Evolutionary conservation across 345 rosid genomes (phyloP).

Genomic region (Hibiscus syriacus): DNA sequence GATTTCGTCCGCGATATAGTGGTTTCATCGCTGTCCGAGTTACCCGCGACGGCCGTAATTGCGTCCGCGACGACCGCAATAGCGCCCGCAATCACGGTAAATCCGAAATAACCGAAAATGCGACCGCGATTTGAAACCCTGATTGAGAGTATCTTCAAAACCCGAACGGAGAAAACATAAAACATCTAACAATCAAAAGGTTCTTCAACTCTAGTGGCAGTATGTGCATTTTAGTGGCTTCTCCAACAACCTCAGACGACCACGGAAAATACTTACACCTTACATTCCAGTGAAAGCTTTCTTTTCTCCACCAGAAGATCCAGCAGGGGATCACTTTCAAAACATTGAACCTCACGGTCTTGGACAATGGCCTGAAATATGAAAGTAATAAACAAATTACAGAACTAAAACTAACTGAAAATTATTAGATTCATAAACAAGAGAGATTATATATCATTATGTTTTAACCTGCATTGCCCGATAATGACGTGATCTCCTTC

Average conservation of each 20-base stretch:
- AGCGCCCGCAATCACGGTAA: too few species aligned
- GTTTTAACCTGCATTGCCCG: slow-evolving; percentile 74
- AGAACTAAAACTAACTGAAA: background rate
- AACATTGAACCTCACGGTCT: slow-evolving; percentile 61
- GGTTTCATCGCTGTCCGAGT: too few species aligned
- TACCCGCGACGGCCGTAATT: too few species aligned
- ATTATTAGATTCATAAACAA: background rate
- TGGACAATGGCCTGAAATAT: slow-evolving; percentile 55
- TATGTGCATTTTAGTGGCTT: background rate
- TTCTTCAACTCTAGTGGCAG: background rate
- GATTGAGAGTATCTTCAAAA: too few species aligned
- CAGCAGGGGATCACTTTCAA: slow-evolving; percentile 79
- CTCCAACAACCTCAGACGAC: background rate
- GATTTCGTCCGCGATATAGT: too few species aligned
- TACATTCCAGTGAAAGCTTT: slow-evolving; percentile 58
- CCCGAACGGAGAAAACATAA: background rate
- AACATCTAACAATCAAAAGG: background rate
- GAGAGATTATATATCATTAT: background rate
- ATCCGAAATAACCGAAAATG: too few species aligned
- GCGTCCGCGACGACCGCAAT: too few species aligned
- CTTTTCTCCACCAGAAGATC: slow-evolving; percentile 61
- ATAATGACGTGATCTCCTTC: slow-evolving; percentile 68
- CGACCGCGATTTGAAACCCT: too few species aligned
- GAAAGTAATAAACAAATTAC: background rate
- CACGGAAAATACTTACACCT: background rate